Base-by-base conservation (phyloP, 78 protist genomes). In the Cavenderia fasciculata region DNA sequence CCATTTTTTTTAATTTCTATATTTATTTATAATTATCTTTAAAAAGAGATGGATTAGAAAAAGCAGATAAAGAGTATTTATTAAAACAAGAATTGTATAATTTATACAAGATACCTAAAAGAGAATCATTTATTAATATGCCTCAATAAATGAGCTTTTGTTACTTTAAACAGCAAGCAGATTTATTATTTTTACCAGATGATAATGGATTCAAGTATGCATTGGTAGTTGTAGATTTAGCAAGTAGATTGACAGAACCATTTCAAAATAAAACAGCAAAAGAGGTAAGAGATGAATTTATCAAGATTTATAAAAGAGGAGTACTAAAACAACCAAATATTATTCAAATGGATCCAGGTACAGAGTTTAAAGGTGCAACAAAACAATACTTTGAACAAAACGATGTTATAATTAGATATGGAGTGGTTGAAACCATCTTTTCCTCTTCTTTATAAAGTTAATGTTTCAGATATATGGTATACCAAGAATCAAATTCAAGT, bases 191-290 rank as follows among this genome's bases (percentile, higher is more conserved):
- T 25, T 25, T 59, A 27, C 65, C 65, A 59, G 65, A 59, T 59
- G 65, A 59, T 59, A 14, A 59, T 21, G 65, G 65, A 59, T 59
- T 27, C 65, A 59, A 59, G 12, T 59, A 59, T 59, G 65, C 16
- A 59, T 25, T 59, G 65, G 65, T 59, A 19, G 65, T 59, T 59
- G 65, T 59, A 19, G 65, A 59, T 59, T 25, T 59, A 27, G 65
- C 33, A 19, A 59, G 12, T 59, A 19, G 65, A 27, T 19, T 59
- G 8, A 59, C 65, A 21, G 65, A 59, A 59, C 65, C 65, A 59
- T 59, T 59, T 8, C 8, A 59, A 25, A 59, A 8, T 25, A 59
- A 59, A 25, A 8, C 10, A 19, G 7, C 40, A 27, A 8, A 8
- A 27, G 65, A 19, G 8, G 65, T 59, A 8, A 59, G 12, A 25